Evolutionary conservation across 192 early-diverging fungal species (phyloP), one percentile per base, ranked within the genome.

Genomic region (Lunasporangiospora selenospora): DNA sequence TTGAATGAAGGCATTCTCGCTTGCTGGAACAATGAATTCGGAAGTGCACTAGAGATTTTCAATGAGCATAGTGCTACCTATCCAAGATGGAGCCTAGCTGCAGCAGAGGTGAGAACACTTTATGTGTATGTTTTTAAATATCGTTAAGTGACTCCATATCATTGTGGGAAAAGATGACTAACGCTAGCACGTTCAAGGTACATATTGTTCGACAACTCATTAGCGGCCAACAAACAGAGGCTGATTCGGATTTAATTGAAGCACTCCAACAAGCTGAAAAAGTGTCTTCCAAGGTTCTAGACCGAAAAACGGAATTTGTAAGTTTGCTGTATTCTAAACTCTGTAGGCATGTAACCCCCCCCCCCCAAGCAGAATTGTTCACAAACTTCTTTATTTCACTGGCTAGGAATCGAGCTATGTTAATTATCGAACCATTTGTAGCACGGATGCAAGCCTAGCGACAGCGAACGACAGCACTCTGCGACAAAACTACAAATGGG

Each of bases 401-500:
- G n/a, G n/a, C 13, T 64, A 79, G 77, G 77, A 75, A n/a, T 21
- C 69, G 24, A 59, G 37, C 18, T 79, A 59, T 19, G 65, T 59
- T 52, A 29, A 34, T 4, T 63, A 75, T n/a, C 48, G 59, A 42
- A 51, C 60, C 3, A 49, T 67, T 27, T 56, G 65, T 36, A 59
- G 54, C 21, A 48, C 49, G 1, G 62, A 65, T 47, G 56, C 69
- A 34, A 43, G 38, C 3, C 32, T 67, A 33, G 50, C 53, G 18
- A 59, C 61, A 12, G 55, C 37, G 4, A 53, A 55, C 42, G 65
- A 65, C 4, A 58, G 47, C 18, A 67, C 67, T 1, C 53, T 73
- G 29, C 69, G 77, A 29, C 54, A 66, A 33, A 79, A 79, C 48
- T 79, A 69, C 62, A 73, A 75, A 34, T 79, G 77, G 77, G 77